Evolutionary conservation across 2,329 filamentous ascomycete genomes (phyloP).

Genomic region (Pochonia chlamydosporia): DNA sequence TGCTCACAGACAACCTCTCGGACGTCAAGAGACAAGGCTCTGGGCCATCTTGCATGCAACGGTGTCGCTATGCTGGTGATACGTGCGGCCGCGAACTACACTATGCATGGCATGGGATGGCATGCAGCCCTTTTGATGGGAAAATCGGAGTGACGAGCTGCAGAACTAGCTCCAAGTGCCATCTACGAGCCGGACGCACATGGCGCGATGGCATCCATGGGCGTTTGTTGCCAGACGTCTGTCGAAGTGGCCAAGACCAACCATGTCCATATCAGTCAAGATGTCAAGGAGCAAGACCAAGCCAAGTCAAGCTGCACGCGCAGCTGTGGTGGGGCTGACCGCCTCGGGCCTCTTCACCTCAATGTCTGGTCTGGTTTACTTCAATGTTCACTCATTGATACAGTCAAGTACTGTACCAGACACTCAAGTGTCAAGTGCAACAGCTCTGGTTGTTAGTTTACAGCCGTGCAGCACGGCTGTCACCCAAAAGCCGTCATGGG

Average conservation of each 20-base stretch:
- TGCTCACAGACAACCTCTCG: background rate
- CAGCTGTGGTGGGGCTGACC: slow-evolving; percentile 4
- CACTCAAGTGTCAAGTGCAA: too few relatives aligned
- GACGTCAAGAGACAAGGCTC: too few relatives aligned
- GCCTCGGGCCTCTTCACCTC: slow-evolving; percentile 3
- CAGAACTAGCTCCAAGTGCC: background rate
- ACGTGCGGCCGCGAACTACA: background rate
- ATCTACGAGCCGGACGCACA: background rate
- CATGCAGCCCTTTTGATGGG: background rate
- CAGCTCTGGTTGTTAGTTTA: background rate
- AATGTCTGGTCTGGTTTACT: too few relatives aligned
- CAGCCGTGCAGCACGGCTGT: slow-evolving; percentile 4
- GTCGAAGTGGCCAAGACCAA: too few relatives aligned
- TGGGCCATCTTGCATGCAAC: slow-evolving; percentile 1
- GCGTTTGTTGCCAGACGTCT: too few relatives aligned
- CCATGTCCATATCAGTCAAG: too few relatives aligned
- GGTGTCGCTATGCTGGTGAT: slow-evolving; percentile 2
- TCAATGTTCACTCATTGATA: too few relatives aligned
- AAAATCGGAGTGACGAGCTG: background rate
- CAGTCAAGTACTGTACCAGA: too few relatives aligned
- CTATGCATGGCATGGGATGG: background rate
- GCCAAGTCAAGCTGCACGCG: background rate
- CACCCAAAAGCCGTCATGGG: background rate
- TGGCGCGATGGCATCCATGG: background rate
- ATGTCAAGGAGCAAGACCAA: too few relatives aligned